Evolutionary conservation across 2,329 filamentous ascomycete genomes (phyloP).

Genomic region (Aureobasidium namibiae): DNA sequence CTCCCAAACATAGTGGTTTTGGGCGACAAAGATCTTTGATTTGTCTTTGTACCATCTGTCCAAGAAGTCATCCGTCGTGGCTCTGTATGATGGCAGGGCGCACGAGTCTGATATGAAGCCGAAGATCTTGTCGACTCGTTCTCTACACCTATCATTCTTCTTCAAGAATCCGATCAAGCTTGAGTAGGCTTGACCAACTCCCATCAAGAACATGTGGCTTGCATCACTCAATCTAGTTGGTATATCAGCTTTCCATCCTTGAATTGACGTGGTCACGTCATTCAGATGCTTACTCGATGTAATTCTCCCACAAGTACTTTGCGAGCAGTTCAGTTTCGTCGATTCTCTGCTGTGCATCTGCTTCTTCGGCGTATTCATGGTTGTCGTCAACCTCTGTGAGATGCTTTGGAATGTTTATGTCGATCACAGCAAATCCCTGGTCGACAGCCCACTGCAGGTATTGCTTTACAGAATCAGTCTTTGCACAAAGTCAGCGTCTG

Average conservation of each 20-base stretch:
- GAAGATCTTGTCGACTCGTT: constrained; percentile 61
- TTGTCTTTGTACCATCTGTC: constrained; percentile 72
- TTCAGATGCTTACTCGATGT: constrained; percentile 62
- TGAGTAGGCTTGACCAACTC: constrained; percentile 80
- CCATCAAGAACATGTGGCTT: constrained; percentile 74
- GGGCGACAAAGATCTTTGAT: constrained; percentile 70
- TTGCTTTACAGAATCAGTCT: constrained; percentile 73
- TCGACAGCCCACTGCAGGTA: constrained; percentile 78
- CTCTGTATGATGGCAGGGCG: constrained; percentile 64
- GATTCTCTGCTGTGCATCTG: constrained; percentile 35
- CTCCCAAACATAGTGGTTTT: constrained; percentile 67
- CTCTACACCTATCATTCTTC: constrained; percentile 54
- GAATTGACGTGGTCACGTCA: not conserved
- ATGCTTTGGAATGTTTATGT: constrained; percentile 81
- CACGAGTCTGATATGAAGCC: constrained; percentile 69
- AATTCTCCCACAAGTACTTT: constrained; percentile 93
- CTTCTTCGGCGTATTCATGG: constrained; percentile 35
- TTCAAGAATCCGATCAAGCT: constrained; percentile 73
- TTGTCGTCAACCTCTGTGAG: constrained; percentile 52
- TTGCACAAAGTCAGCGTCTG: constrained; percentile 34
- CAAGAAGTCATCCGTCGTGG: constrained; percentile 58
- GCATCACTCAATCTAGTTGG: constrained; percentile 49
- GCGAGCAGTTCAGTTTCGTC: constrained; percentile 60
- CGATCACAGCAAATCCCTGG: constrained; percentile 76
- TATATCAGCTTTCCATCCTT: not conserved